phyloP scores from a whole-genome alignment of 306 rosid genomes.

The Citrullus amarus region DNA sequence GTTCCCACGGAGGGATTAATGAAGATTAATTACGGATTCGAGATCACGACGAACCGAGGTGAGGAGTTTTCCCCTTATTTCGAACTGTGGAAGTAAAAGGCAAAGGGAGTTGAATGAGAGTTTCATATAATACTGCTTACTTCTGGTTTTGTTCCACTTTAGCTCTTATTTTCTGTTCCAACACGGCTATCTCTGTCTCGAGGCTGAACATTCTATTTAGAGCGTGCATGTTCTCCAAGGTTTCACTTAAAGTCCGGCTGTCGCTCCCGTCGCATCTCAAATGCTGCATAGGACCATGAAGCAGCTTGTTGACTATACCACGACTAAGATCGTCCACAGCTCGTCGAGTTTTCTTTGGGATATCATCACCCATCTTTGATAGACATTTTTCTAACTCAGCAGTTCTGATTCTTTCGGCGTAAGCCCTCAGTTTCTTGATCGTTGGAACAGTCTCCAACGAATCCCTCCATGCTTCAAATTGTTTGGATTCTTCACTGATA shows the following conservation, averaged over 20 bases:
- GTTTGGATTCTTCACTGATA: constrained; percentile 81
- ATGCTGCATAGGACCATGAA: constrained; percentile 99
- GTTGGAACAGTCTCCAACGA: constrained; percentile 97
- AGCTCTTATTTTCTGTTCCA: constrained; percentile 91
- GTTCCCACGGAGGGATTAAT: constrained; percentile 14
- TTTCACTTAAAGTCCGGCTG: constrained; percentile 75
- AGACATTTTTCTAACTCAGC: constrained; percentile 94
- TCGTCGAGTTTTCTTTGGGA: constrained; percentile 73
- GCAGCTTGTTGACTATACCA: constrained; percentile 90
- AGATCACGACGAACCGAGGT: constrained; percentile 22
- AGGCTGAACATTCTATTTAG: constrained; percentile 97
- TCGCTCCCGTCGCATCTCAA: constrained; percentile 95
- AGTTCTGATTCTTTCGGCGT: constrained; percentile 85
- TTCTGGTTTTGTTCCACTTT: constrained; percentile 88
- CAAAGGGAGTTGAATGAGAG: constrained; percentile 18
- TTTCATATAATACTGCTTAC: constrained; percentile 21
- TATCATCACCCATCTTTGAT: constrained; percentile 91
- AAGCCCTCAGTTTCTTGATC: constrained; percentile 88
- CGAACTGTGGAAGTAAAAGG: constrained; percentile 26
- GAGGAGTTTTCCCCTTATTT: constrained; percentile 38
- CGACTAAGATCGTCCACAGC: constrained; percentile 98
- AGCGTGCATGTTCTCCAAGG: constrained; percentile 97
- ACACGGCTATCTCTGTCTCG: constrained; percentile 72
- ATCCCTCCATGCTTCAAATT: constrained; percentile 96
- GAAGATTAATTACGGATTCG: constrained; percentile 21